Evolutionary conservation across 768 basidiomycete genomes (phyloP), one percentile per base, ranked within the genome.

Genomic region (Suillus clintonianus): DNA sequence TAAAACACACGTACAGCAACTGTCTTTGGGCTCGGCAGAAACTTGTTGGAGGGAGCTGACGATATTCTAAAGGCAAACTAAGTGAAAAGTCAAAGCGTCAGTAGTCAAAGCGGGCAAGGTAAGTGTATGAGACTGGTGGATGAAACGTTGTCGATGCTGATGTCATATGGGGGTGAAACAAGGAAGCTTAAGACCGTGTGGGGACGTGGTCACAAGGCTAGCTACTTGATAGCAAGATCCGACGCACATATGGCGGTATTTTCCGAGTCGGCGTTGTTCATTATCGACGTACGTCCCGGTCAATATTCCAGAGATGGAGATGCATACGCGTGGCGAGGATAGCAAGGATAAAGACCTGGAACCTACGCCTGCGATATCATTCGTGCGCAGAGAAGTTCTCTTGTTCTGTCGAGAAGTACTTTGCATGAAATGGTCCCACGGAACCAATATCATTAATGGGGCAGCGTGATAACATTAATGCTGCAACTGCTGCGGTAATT

Each of bases 1-100:
- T 22, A 22, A 14, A 43, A n/a, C 48, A 14, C n/a, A 85, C 92
- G 76, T 73, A 95, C 94, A 57, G 91, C 92, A 43, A 87, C 83
- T 0, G 91, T 94, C 79, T 86, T 89, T 41, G 93, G 92, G 62
- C 89, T 78, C 4, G 80, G 71, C 55, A 77, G 67, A 51, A 76
- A 76, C 63, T 75, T 73, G 66, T 59, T 74, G 41, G n/a, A 22
- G 30, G 65, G 68, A 0, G 62, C 30, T 53, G 51, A 13, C 30
- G 51, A 53, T 32, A 53, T 53, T 0, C 19, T 53, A 11, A 53
- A 32, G 17, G 51, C 11, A 19, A 32, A 1, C 5, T 53, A 30
- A 53, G 30, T 53, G 17, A 17, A 30, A 17, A 51, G 50, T 51
- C 50, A 30, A 30, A 51, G 27, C 27, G 50, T 51, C 27, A 24